These are phyloP conservation scores for Phytopythium delawarense DNA, from an alignment of 352 stramenopile genomes.

Conservation along the genomic window DNA sequence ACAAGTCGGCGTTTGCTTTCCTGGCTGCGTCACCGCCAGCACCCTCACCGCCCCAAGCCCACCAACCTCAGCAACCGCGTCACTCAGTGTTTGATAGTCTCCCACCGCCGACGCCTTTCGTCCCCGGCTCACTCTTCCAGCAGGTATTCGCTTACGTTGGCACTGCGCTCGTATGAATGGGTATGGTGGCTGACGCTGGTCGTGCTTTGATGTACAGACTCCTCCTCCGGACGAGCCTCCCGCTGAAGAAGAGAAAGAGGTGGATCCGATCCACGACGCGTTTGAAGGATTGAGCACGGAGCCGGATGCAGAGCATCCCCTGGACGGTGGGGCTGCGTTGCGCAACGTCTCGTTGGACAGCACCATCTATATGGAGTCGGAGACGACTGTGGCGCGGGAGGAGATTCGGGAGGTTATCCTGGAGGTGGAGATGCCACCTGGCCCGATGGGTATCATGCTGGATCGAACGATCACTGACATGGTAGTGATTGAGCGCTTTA, in stretches of 20 bases:
- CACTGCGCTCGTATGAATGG: too few species aligned
- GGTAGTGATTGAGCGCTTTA: slow-evolving; percentile 75
- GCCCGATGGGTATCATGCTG: slow-evolving; percentile 80
- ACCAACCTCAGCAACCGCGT: slow-evolving; percentile 12
- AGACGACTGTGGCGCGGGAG: slow-evolving; percentile 29
- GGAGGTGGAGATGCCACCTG: slow-evolving; percentile 73
- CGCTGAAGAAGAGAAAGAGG: slow-evolving; percentile 26
- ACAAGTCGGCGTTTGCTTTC: slow-evolving; percentile 49
- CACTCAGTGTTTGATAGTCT: slow-evolving; percentile 59
- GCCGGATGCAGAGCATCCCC: slow-evolving; percentile 27
- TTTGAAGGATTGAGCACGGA: slow-evolving; percentile 65
- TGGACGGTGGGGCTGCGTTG: slow-evolving; percentile 15
- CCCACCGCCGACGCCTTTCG: slow-evolving; percentile 34
- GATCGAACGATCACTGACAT: slow-evolving; percentile 75
- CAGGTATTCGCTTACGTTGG: background rate
- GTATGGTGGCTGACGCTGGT: too few species aligned
- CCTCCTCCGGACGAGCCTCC: slow-evolving; percentile 16
- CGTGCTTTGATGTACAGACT: background rate
- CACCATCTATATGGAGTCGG: background rate
- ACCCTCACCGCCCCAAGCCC: too few species aligned
- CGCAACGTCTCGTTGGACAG: background rate
- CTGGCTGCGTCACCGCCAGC: slow-evolving; percentile 16
- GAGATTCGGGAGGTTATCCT: slow-evolving; percentile 72
- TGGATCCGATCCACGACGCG: slow-evolving; percentile 75
- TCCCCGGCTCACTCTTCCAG: background rate